Percentiles rank a stretch among this genome's conserved stretches.
Conservation (phyloP, 148 eudicot species). For the Suaeda aralocaspica region DNA sequence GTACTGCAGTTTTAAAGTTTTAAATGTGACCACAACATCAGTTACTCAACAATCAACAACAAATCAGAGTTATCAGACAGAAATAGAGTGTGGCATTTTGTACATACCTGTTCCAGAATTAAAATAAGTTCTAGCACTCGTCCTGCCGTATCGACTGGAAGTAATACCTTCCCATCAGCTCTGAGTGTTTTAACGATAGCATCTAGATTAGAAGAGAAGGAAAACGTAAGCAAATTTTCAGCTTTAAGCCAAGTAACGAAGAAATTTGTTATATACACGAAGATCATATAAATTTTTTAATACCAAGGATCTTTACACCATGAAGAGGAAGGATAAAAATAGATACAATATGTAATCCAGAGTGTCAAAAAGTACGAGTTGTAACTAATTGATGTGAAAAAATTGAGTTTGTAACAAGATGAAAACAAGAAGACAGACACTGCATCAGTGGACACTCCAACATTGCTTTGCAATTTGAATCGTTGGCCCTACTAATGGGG, state of each 20-base stretch:
- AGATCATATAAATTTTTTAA: neutral
- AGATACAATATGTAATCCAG: neutral
- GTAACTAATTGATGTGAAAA: neutral
- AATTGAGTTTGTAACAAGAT: neutral
- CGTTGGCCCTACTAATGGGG: neutral
- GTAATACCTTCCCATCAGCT: slow-evolving; percentile 74
- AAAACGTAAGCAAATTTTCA: slow-evolving; percentile 2
- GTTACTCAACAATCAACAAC: slow-evolving; percentile 7
- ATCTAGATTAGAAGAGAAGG: slow-evolving; percentile 33
- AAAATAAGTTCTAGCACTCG: slow-evolving; percentile 79
- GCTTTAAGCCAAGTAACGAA: neutral
- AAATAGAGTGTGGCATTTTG: neutral
- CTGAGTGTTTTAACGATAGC: slow-evolving; percentile 61
- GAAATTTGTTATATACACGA: neutral
- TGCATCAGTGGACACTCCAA: neutral
- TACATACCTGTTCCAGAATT: slow-evolving; percentile 76
- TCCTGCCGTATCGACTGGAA: slow-evolving; percentile 97
- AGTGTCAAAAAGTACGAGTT: neutral
- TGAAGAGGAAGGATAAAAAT: slow-evolving; percentile 6
- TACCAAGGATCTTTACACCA: slow-evolving; percentile 14
- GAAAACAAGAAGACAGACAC: neutral
- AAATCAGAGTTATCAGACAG: slow-evolving; percentile 6
- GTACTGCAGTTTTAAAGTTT: slow-evolving; percentile 59
- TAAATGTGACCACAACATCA: slow-evolving; percentile 17
- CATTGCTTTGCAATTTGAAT: neutral